Evolutionary conservation across 495 filamentous ascomycete genomes (phyloP).

Genomic region (Neurospora sp.): DNA sequence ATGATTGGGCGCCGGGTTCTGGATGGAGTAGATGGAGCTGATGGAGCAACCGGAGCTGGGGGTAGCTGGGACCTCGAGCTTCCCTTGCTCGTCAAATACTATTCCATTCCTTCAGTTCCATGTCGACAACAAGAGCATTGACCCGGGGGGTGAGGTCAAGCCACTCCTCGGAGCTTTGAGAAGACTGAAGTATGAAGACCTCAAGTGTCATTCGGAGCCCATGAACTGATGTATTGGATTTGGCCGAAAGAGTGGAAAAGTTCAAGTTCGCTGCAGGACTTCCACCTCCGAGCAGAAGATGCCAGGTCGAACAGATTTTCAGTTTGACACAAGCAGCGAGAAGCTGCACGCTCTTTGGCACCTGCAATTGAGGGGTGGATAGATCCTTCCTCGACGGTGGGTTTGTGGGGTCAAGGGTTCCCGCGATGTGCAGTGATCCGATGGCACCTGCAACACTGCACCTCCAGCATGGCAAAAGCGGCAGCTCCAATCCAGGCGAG

Average conservation of each 20-base stretch:
- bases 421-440: not conserved
- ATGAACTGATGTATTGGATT: not conserved
- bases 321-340: not conserved
- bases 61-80: slow-evolving; percentile 15
- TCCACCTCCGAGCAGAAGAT: not conserved
- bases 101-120: not conserved
- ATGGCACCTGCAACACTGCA: not conserved
- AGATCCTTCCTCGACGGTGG: not conserved
- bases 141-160: not conserved
- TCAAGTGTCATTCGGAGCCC: not conserved
- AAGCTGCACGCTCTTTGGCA: not conserved
- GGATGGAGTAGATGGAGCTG: slow-evolving; percentile 1
- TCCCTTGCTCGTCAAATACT: slow-evolving; percentile 1
- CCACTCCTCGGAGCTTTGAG: not conserved
- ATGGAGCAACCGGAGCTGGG: slow-evolving; percentile 3
- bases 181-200: not conserved
- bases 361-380: not conserved
- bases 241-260: not conserved
- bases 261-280: not conserved
- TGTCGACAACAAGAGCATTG: not conserved
- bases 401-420: not conserved
- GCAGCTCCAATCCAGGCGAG: not conserved
- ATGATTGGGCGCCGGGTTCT: slow-evolving; percentile 14
- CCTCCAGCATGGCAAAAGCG: not conserved
- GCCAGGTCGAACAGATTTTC: not conserved